Evolutionary conservation across 2,329 filamentous ascomycete species (phyloP).

Genomic region (Aspergillus sp.): DNA sequence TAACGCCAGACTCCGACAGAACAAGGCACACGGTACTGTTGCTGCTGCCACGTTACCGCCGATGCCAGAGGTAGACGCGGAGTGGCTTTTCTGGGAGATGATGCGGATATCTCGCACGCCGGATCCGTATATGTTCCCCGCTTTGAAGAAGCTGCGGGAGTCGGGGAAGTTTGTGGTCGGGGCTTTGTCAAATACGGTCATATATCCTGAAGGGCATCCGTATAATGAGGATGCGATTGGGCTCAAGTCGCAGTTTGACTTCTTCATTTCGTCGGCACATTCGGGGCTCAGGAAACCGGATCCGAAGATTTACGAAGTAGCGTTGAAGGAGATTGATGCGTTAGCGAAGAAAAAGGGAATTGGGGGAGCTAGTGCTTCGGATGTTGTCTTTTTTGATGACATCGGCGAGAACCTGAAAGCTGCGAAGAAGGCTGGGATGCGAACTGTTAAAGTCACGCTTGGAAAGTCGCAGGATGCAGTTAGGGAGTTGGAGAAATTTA

Average conservation of each 20-base stretch:
- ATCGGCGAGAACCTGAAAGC: slow-evolving; percentile 89
- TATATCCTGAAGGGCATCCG: slow-evolving; percentile 69
- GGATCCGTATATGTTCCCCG: slow-evolving; percentile 85
- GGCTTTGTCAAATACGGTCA: slow-evolving; percentile 82
- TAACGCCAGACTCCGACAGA: slow-evolving; percentile 28
- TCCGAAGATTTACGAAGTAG: slow-evolving; percentile 68
- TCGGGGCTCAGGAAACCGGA: slow-evolving; percentile 85
- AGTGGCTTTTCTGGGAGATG: slow-evolving; percentile 84
- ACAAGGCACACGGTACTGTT: slow-evolving; percentile 13
- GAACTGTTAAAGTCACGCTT: slow-evolving; percentile 76
- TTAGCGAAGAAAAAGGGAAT: slow-evolving; percentile 54
- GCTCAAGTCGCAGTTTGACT: slow-evolving; percentile 65
- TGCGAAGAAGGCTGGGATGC: slow-evolving; percentile 65
- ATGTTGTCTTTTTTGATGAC: slow-evolving; percentile 85
- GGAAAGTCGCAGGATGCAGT: slow-evolving; percentile 76
- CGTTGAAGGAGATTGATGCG: slow-evolving; percentile 60
- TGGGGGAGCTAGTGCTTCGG: slow-evolving; percentile 51
- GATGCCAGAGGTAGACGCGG: slow-evolving; percentile 66
- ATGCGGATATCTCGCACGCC: slow-evolving; percentile 64
- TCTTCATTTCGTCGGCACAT: slow-evolving; percentile 82
- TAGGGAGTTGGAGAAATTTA: slow-evolving; percentile 67
- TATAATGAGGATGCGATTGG: slow-evolving; percentile 56
- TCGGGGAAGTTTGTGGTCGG: slow-evolving; percentile 65
- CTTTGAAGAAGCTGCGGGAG: slow-evolving; percentile 60
- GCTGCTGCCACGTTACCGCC: slow-evolving; percentile 44